Conservation (phyloP, 441 rosid species). For the Gossypium schwendimanii region DNA sequence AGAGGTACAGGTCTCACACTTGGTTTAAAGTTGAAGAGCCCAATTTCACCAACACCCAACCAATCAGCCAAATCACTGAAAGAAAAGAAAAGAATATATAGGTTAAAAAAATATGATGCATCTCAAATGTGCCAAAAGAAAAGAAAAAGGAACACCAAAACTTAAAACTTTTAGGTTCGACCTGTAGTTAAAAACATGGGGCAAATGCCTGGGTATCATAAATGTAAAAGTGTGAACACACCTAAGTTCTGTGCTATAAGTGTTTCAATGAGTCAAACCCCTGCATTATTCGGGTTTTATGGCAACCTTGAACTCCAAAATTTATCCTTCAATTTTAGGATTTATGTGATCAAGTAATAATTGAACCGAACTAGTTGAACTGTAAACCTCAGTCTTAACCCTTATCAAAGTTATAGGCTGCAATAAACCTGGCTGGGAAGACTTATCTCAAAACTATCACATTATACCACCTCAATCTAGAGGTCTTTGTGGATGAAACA, state of each 20-base stretch:
- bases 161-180: neutral
- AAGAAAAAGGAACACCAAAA: conserved; percentile 8
- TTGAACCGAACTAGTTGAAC: neutral
- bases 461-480: neutral
- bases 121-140: conserved; percentile 7
- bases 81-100: conserved; percentile 7
- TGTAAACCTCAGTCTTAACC: neutral
- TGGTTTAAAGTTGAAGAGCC: conserved; percentile 98
- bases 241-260: neutral
- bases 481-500: neutral
- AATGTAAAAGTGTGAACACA: neutral
- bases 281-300: neutral
- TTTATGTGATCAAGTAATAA: neutral
- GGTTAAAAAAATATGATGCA: neutral
- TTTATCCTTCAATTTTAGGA: neutral
- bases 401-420: neutral
- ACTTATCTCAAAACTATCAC: neutral
- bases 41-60: conserved; percentile 93
- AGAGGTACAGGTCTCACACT: conserved; percentile 99
- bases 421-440: neutral
- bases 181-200: neutral
- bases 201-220: neutral
- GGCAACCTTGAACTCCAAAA: neutral
- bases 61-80: conserved; percentile 96
- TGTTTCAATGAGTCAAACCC: neutral